These are phyloP conservation scores for Chionographis japonica DNA, from an alignment of 106 monocot species.

Conservation along the genomic window DNA sequence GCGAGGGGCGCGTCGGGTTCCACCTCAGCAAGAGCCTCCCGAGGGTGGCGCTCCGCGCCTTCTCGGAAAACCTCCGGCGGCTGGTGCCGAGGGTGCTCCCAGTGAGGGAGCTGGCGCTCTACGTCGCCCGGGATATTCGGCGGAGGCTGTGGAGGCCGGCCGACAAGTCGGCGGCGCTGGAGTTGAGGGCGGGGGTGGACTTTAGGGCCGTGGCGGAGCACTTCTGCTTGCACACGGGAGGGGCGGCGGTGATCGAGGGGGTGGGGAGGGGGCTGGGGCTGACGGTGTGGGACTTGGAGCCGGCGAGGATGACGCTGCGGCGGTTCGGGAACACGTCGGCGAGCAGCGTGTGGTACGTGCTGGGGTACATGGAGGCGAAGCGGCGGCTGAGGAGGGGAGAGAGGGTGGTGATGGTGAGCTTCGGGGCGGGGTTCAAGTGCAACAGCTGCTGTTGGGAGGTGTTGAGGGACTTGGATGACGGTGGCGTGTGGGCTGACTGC, in stretches of 20 bases:
- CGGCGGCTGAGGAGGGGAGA: slow-evolving; percentile 40
- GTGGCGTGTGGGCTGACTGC: slow-evolving; percentile 55
- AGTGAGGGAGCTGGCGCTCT: slow-evolving; percentile 29
- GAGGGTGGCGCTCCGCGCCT: slow-evolving; percentile 40
- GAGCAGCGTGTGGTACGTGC: slow-evolving; percentile 42
- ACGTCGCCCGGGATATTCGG: slow-evolving; percentile 5
- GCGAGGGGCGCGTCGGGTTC: slow-evolving; percentile 31
- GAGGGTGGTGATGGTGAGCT: slow-evolving; percentile 59
- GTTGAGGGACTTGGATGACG: slow-evolving; percentile 35
- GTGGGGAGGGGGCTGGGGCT: slow-evolving; percentile 51
- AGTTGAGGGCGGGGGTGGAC: slow-evolving; percentile 24
- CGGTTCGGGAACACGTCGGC: slow-evolving; percentile 48
- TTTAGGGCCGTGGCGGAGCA: no score
- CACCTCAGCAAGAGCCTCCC: slow-evolving; percentile 37
- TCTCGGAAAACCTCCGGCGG: slow-evolving; percentile 30
- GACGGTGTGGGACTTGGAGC: slow-evolving; percentile 45
- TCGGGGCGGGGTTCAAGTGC: slow-evolving; percentile 78
- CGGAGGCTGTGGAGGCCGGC: background rate
- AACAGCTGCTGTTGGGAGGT: slow-evolving; percentile 77
- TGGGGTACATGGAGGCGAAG: slow-evolving; percentile 76
- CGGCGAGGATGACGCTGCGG: slow-evolving; percentile 48
- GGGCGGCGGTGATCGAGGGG: slow-evolving; percentile 66
- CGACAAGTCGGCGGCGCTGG: background rate
- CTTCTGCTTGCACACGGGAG: slow-evolving; percentile 50
- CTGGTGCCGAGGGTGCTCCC: slow-evolving; percentile 42